Evolutionary conservation across 129 eudicot species (phyloP).

Genomic region (Lactuca sativa): DNA sequence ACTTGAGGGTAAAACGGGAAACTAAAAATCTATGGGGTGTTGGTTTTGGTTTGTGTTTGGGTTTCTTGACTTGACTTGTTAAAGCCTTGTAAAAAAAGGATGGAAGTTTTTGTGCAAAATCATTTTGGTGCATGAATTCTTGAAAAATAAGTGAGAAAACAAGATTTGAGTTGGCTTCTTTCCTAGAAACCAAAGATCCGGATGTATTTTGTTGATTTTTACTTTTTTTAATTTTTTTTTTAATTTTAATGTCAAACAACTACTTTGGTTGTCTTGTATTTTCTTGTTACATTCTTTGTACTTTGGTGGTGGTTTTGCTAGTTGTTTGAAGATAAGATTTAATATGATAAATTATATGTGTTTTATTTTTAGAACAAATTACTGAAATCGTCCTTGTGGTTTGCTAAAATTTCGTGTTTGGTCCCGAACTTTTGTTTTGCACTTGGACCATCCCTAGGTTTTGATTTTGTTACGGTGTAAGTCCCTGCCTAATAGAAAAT

Average conservation of each 20-base stretch:
- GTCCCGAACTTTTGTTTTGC: too few relatives aligned
- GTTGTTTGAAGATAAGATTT: background rate
- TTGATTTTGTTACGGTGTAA: too few relatives aligned
- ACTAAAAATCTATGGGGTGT: constrained; percentile 4
- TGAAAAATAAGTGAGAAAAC: constrained; percentile 22
- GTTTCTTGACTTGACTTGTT: constrained; percentile 12
- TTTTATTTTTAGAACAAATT: too few relatives aligned
- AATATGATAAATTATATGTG: background rate
- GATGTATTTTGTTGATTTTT: constrained; percentile 25
- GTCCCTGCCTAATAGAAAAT: too few relatives aligned
- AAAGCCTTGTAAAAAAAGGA: constrained; percentile 23
- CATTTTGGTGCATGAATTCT: constrained; percentile 29
- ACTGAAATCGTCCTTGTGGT: too few relatives aligned
- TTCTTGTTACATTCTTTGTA: constrained; percentile 1
- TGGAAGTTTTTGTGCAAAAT: constrained; percentile 15
- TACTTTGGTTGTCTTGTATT: background rate
- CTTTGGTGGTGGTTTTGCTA: constrained; percentile 14
- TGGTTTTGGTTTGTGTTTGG: constrained; percentile 26
- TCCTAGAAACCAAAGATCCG: constrained; percentile 12
- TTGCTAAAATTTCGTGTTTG: too few relatives aligned
- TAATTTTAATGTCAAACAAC: constrained; percentile 3
- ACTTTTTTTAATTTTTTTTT: background rate
- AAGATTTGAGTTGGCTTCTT: constrained; percentile 23
- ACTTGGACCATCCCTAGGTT: too few relatives aligned
- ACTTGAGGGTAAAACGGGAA: constrained; percentile 4